Conservation (phyloP, 2,329 filamentous ascomycete species). For the Nakataea oryzae region DNA sequence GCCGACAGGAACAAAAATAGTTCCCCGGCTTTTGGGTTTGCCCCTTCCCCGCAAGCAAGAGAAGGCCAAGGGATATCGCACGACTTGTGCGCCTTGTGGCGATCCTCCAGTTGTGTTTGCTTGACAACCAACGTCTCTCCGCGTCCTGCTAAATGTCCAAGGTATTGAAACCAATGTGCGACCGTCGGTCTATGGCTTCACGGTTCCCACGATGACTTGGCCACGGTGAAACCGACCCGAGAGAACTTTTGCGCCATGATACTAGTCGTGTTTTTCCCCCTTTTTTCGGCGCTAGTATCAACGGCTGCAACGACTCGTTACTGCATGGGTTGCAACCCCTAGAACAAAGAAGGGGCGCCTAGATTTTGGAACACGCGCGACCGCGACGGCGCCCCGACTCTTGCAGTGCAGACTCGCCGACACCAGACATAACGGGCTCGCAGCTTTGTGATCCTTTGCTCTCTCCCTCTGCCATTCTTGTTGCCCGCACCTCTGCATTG, state of each 20-base stretch:
- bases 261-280: constrained; percentile 4
- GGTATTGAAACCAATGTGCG: no score
- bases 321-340: constrained; percentile 5
- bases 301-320: constrained; percentile 7
- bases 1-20: background rate
- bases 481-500: no score
- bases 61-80: no score
- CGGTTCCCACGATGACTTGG: constrained; percentile 1
- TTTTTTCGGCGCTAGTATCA: constrained; percentile 4
- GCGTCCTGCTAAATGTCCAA: background rate
- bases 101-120: no score
- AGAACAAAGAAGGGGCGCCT: background rate
- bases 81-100: no score
- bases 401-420: no score
- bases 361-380: background rate
- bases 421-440: no score
- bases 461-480: no score
- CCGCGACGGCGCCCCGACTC: no score
- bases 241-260: constrained; percentile 3
- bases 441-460: no score
- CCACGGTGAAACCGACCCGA: background rate
- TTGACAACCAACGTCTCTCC: background rate
- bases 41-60: no score
- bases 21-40: background rate
- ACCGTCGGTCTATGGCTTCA: background rate